Conservation (phyloP, 164 flowering plant genomes). For the Sedum album region DNA sequence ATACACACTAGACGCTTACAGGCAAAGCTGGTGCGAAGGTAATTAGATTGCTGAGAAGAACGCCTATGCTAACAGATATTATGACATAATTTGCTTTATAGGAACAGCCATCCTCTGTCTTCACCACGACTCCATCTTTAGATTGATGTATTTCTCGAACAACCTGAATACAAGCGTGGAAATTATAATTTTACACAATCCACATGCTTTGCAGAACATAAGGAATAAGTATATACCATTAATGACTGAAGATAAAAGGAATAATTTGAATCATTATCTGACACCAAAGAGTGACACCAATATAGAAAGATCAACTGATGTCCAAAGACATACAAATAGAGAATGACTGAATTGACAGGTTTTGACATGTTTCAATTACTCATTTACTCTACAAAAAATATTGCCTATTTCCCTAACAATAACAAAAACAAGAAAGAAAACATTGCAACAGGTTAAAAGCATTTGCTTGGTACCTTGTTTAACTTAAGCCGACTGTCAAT, state of each 20-base stretch:
- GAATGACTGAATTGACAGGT: neutral
- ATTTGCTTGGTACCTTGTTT: constrained; percentile 47
- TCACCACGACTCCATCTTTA: constrained; percentile 64
- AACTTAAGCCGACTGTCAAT: constrained; percentile 63
- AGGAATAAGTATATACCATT: too few relatives aligned
- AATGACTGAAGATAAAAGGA: too few relatives aligned
- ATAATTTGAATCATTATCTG: too few relatives aligned
- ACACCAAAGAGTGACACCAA: neutral
- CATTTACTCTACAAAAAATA: neutral
- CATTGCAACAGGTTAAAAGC: neutral
- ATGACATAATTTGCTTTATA: constrained; percentile 71
- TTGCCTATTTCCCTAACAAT: neutral
- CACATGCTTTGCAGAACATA: too few relatives aligned
- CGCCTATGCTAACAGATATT: constrained; percentile 85
- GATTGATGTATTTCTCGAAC: constrained; percentile 79
- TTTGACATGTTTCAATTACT: neutral
- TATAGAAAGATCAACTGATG: neutral
- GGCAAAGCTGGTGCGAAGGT: constrained; percentile 72
- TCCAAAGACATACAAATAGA: neutral
- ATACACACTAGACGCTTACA: constrained; percentile 37
- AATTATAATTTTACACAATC: neutral
- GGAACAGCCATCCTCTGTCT: constrained; percentile 68
- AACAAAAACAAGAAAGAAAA: constrained; percentile 6
- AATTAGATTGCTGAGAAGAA: constrained; percentile 83
- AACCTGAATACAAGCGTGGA: constrained; percentile 37